phyloP scores from a whole-genome alignment of 371 early-diverging fungal species.

The Mucor sp. region DNA sequence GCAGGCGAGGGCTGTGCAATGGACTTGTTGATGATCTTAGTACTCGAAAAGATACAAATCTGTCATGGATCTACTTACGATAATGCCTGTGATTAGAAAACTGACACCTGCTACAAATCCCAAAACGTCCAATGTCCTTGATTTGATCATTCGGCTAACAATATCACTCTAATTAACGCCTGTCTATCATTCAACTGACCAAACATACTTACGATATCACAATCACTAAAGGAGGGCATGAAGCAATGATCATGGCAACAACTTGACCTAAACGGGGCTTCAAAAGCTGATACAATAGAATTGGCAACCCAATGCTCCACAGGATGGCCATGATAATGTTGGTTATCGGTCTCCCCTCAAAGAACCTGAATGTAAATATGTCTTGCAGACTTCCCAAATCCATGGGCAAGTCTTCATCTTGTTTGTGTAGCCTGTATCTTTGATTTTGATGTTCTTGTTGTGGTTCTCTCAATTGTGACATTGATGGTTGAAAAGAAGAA shows the following conservation, averaged over 20 bases:
- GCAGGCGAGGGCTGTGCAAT: constrained; percentile 41
- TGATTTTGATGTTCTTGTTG: background rate
- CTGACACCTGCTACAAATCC: constrained; percentile 33
- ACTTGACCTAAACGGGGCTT: constrained; percentile 29
- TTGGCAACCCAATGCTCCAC: constrained; percentile 34
- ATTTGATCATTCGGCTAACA: constrained; percentile 27
- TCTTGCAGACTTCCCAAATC: constrained; percentile 25
- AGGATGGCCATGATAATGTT: constrained; percentile 33
- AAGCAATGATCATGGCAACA: constrained; percentile 30
- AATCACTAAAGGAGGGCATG: constrained; percentile 30
- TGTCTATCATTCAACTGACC: background rate
- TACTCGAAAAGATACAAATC: background rate
- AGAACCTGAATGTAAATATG: constrained; percentile 29
- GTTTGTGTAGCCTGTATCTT: background rate
- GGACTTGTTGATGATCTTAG: constrained; percentile 23
- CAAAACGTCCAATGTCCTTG: constrained; percentile 24
- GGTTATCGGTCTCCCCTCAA: constrained; percentile 25
- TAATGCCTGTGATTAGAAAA: constrained; percentile 33
- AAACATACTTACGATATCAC: constrained; percentile 20
- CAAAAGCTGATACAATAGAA: constrained; percentile 24
- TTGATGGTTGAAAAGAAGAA: background rate
- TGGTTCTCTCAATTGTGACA: background rate
- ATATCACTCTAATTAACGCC: no score
- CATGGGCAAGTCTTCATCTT: constrained; percentile 29
- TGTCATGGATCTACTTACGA: constrained; percentile 19